Percentiles rank a stretch among this genome's conserved stretches.
These are phyloP conservation scores for Elongisporangium senticosum DNA, from an alignment of 352 stramenopile species.

Conservation along the genomic window DNA sequence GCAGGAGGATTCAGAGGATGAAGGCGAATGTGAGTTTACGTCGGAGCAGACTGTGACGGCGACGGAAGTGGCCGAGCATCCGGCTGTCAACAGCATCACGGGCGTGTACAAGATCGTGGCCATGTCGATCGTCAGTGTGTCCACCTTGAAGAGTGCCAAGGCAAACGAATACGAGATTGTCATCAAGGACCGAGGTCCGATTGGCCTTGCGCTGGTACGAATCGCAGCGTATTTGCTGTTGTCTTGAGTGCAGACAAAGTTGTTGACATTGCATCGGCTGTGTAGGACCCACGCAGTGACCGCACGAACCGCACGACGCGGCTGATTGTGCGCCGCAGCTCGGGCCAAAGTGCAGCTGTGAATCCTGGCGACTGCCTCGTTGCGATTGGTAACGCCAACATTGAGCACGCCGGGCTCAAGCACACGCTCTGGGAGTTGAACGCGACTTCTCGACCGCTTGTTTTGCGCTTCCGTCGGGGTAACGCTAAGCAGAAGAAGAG, in stretches of 20 bases:
- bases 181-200: constrained; percentile 47
- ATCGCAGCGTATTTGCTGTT: constrained; percentile 1
- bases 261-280: constrained; percentile 4
- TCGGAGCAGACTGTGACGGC: constrained; percentile 67
- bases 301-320: constrained; percentile 44
- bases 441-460: constrained; percentile 61
- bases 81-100: constrained; percentile 71
- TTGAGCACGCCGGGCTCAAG: constrained; percentile 80
- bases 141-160: constrained; percentile 61
- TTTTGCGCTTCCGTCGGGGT: constrained; percentile 74
- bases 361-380: constrained; percentile 80
- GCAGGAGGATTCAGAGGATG: constrained; percentile 35
- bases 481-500: constrained; percentile 74
- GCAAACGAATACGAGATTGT: constrained; percentile 79
- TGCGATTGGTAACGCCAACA: constrained; percentile 75
- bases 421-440: constrained; percentile 84
- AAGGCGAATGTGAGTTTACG: constrained; percentile 40
- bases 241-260: not conserved
- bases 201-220: constrained; percentile 65
- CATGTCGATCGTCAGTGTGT: constrained; percentile 78
- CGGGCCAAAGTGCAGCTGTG: constrained; percentile 62
- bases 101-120: constrained; percentile 77
- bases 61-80: constrained; percentile 63
- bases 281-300: constrained; percentile 41
- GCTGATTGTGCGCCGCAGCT: constrained; percentile 72